Conservation (phyloP, 2,329 filamentous ascomycete species). For the Colletotrichum theobromicola region DNA sequence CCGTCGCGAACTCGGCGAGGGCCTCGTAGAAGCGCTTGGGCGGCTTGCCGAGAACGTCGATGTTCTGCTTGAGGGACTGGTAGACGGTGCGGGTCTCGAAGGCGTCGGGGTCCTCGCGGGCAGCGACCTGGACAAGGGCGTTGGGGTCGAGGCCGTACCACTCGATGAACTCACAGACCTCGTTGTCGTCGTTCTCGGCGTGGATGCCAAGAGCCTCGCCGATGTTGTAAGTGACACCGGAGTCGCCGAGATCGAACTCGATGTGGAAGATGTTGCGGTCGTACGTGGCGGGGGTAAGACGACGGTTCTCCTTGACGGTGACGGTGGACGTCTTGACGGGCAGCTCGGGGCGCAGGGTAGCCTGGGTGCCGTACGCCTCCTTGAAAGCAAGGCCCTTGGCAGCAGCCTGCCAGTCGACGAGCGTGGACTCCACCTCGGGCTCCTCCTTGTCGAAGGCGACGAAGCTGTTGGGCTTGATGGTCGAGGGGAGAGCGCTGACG, state of each 20-base stretch:
- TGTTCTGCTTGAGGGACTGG: constrained; percentile 88
- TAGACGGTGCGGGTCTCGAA: constrained; percentile 91
- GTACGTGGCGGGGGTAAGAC: constrained; percentile 85
- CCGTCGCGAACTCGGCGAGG: constrained; percentile 82
- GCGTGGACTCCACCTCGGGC: constrained; percentile 65
- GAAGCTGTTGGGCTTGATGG: constrained; percentile 83
- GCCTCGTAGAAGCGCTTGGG: constrained; percentile 98
- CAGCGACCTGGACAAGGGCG: constrained; percentile 89
- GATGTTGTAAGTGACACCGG: constrained; percentile 94
- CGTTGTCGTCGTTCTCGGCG: constrained; percentile 83
- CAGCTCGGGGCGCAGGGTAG: constrained; percentile 81
- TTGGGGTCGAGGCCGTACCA: constrained; percentile 85
- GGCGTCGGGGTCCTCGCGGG: constrained; percentile 75
- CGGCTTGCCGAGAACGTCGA: constrained; percentile 96
- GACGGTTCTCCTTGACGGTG: constrained; percentile 92
- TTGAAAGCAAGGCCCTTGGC: constrained; percentile 93
- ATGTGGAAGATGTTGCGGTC: constrained; percentile 99
- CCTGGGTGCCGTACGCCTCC: constrained; percentile 83
- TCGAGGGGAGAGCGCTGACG: constrained; percentile 59
- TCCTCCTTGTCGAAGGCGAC: constrained; percentile 79
- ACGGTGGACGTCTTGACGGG: constrained; percentile 86
- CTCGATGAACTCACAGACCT: constrained; percentile 85
- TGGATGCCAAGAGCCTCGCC: constrained; percentile 97
- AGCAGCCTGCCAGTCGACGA: constrained; percentile 81
- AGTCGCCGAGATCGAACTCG: constrained; percentile 92